These are phyloP conservation scores for Eragrostis curvula DNA, from an alignment of 176 grass and related monocot genomes.

Conservation along the genomic window DNA sequence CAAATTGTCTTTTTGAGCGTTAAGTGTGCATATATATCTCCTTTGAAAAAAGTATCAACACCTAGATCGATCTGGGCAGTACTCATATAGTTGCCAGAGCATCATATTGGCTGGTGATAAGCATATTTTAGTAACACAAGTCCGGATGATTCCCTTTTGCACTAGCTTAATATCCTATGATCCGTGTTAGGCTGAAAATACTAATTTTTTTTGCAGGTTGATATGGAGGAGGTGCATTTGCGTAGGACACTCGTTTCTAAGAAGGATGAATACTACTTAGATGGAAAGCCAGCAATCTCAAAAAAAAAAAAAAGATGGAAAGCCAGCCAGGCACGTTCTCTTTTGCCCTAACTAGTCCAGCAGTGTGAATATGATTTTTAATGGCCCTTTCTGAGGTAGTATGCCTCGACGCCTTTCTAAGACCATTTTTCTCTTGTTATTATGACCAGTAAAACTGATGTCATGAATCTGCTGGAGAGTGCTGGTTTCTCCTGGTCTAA, in stretches of 20 bases:
- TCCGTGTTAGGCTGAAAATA: slow-evolving; percentile 1
- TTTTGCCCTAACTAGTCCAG: slow-evolving; percentile 31
- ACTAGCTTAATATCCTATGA: background rate
- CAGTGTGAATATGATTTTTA: background rate
- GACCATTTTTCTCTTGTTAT: slow-evolving; percentile 15
- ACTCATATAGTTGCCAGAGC: too few species aligned
- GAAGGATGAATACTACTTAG: slow-evolving; percentile 98
- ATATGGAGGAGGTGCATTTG: slow-evolving; percentile 93
- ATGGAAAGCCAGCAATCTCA: too few species aligned
- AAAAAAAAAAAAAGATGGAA: too few species aligned
- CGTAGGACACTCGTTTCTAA: slow-evolving; percentile 89
- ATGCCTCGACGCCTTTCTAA: slow-evolving; percentile 9
- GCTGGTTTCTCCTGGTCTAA: slow-evolving; percentile 98
- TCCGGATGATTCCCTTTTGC: background rate
- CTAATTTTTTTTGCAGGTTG: slow-evolving; percentile 66
- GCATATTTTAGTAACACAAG: too few species aligned
- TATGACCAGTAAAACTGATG: slow-evolving; percentile 91
- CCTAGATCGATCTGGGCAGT: too few species aligned
- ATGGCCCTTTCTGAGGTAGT: too few species aligned
- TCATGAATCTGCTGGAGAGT: slow-evolving; percentile 99
- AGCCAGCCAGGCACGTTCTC: slow-evolving; percentile 77
- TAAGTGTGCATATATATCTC: slow-evolving; percentile 29
- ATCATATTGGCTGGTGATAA: too few species aligned
- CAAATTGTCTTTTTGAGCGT: background rate
- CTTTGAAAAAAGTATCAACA: slow-evolving; percentile 14